Percentiles rank a stretch among this genome's conserved stretches.
phyloP scores from a whole-genome alignment of 768 basidiomycete genomes.

The Fomitopsis serialis region DNA sequence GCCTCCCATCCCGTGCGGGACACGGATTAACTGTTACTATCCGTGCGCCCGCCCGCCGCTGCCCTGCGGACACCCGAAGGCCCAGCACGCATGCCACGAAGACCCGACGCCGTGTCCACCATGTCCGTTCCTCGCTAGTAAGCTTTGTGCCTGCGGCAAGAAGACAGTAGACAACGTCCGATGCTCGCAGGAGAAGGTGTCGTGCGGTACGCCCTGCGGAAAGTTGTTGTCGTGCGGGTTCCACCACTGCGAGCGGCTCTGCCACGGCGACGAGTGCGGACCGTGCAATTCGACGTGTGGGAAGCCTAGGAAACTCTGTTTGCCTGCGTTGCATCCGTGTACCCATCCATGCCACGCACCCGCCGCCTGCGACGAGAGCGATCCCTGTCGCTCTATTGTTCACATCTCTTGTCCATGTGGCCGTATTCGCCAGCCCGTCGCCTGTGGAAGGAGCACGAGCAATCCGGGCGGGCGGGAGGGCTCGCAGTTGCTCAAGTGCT shows the following conservation, averaged over 20 bases:
- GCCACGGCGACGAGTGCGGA: conserved; percentile 83
- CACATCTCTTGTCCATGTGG: conserved; percentile 80
- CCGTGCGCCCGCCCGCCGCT: conserved; percentile 72
- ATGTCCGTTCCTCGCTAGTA: conserved; percentile 75
- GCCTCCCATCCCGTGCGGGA: conserved; percentile 88
- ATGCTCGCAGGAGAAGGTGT: conserved; percentile 84
- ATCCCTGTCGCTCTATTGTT: conserved; percentile 67
- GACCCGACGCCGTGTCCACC: conserved; percentile 70
- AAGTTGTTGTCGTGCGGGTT: conserved; percentile 82
- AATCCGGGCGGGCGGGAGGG: conserved; percentile 39
- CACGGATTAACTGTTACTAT: conserved; percentile 67
- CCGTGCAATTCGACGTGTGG: conserved; percentile 73
- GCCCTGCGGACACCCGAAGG: conserved; percentile 77
- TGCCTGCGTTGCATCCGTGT: conserved; percentile 72
- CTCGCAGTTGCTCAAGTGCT: conserved; percentile 58
- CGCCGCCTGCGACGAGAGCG: conserved; percentile 71
- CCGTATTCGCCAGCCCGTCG: conserved; percentile 64
- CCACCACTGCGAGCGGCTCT: conserved; percentile 79
- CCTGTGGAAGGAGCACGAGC: conserved; percentile 59
- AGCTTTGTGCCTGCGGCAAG: conserved; percentile 88
- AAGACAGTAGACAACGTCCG: conserved; percentile 70
- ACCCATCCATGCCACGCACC: conserved; percentile 84
- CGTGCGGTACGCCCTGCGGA: conserved; percentile 79
- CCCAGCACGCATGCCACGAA: conserved; percentile 81
- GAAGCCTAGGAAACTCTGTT: conserved; percentile 85